Evolutionary conservation across 2,329 filamentous ascomycete species (phyloP).

Genomic region (Capronia epimyces): DNA sequence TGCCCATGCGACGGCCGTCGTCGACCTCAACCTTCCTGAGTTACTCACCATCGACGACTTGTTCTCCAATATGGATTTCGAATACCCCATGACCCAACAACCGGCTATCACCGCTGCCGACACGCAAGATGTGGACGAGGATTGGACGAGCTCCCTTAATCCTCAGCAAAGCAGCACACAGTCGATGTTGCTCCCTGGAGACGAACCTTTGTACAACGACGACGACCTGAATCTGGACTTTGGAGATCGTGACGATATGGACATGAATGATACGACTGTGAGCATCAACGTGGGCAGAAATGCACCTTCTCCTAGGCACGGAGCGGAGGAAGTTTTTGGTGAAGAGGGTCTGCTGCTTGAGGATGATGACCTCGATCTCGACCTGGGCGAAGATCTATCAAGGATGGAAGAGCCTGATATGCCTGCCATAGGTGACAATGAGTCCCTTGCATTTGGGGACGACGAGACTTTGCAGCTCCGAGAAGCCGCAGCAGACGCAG

Average conservation of each 20-base stretch:
- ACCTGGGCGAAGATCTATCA: conserved; percentile 45
- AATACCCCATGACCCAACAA: conserved; percentile 72
- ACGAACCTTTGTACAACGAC: conserved; percentile 51
- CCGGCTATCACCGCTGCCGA: conserved; percentile 37
- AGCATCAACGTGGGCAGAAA: conserved; percentile 90
- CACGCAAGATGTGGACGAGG: conserved; percentile 34
- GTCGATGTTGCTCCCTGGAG: conserved; percentile 48
- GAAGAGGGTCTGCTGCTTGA: conserved; percentile 51
- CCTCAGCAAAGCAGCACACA: conserved; percentile 55
- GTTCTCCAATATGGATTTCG: conserved; percentile 76
- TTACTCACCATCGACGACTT: conserved; percentile 89
- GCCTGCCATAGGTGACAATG: conserved; percentile 49
- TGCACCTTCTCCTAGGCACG: conserved; percentile 60
- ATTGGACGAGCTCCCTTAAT: conserved; percentile 72
- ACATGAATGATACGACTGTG: conserved; percentile 57
- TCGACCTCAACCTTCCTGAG: conserved; percentile 83
- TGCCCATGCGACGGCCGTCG: conserved; percentile 72
- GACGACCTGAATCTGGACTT: conserved; percentile 70
- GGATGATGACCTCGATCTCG: conserved; percentile 51
- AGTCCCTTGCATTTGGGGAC: conserved; percentile 34
- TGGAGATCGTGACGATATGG: conserved; percentile 59
- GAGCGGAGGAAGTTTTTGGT: conserved; percentile 57
- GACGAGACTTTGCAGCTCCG: conserved; percentile 47
- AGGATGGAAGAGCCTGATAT: conserved; percentile 38
- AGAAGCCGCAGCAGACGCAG: conserved; percentile 30